Evolutionary conservation across 2,329 filamentous ascomycete species (phyloP), one percentile per base, ranked within the genome.

Genomic region (Taxawa tesnikishii): DNA sequence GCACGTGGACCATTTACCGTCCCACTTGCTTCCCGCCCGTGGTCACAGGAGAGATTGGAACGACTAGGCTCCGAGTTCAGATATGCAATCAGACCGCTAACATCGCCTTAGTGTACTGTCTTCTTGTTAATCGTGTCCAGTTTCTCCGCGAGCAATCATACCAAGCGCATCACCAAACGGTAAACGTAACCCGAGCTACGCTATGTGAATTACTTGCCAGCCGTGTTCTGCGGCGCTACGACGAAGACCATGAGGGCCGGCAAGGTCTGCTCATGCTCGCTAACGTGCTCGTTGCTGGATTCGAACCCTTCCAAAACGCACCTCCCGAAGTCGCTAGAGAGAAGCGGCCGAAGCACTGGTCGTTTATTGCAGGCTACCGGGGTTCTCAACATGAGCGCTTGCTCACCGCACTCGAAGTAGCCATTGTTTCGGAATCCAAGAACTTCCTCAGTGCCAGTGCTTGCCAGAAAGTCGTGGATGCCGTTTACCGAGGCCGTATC

Each of bases 281-380:
- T 5, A 81, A 87, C 44, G 79, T 90, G 18, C 69, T 90, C 13
- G 79, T 92, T 10, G 80, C 82, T 11, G 80, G 81, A 10, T 90
- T 92, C 46, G 79, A 85, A 46, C 83, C 83, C 2, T 90, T 90
- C 45, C 83, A 90, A 55, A 83, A 83, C 43, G 82, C 82, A 0
- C 83, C 83, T 0, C 59, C 66, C 1, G 68, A 79, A 34, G 68
- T 87, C 25, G 65, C 72, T 21, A 60, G 65, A 11, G 67, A 79
- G 42, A 73, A 70, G 17, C 62, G 68, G 12, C 56, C 58, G 18
- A 49, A 52, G 12, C 54, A 55, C 37, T 68, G 63, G 53, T 55
- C 62, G 3, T 54, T 63, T 3, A 55, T 60, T 23, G 55, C 61
- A 9, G 64, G 64, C 5, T 59, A 63, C 30, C n/a, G n/a, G n/a